Evolutionary conservation across 1,284 basidiomycete species (phyloP).

Genomic region (Rhodotorula sp.): DNA sequence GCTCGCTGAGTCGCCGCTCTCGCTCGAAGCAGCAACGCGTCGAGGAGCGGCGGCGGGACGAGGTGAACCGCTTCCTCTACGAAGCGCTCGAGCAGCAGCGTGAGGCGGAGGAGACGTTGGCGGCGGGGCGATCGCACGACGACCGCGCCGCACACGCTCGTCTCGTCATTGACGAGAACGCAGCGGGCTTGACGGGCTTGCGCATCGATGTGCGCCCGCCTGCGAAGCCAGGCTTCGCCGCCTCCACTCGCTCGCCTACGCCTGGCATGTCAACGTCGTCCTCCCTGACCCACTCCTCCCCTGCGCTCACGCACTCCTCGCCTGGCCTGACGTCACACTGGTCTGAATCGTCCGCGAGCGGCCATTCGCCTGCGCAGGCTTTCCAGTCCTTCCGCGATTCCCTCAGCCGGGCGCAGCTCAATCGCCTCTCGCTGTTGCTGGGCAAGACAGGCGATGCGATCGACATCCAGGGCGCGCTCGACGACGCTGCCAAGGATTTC

Average conservation of each 20-base stretch:
- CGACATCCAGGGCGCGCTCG: not conserved
- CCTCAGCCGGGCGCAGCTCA: constrained; percentile 7
- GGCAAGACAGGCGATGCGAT: not conserved
- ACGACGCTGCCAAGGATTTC: not conserved
- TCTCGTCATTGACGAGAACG: not conserved
- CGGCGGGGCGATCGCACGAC: not conserved
- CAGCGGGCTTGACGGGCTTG: not conserved
- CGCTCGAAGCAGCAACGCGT: not conserved
- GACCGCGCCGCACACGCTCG: not conserved
- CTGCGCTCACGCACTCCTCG: not conserved
- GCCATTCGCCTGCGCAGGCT: constrained; percentile 4
- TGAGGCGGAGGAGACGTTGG: not conserved
- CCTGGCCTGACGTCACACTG: constrained; percentile 15
- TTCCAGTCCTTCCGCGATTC: constrained; percentile 34
- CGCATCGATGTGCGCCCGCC: not conserved
- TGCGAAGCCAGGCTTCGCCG: constrained; percentile 1
- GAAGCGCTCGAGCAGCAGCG: constrained; percentile 3
- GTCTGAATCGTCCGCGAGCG: constrained; percentile 16
- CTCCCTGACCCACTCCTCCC: not conserved
- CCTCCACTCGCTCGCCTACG: not conserved
- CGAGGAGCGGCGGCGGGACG: not conserved
- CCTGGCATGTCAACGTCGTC: not conserved
- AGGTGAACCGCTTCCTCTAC: constrained; percentile 1
- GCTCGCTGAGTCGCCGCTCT: not conserved
- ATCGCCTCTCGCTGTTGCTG: constrained; percentile 16